Base-by-base conservation (phyloP, 805 yeast species). In the Candida khao-thaluensis region DNA sequence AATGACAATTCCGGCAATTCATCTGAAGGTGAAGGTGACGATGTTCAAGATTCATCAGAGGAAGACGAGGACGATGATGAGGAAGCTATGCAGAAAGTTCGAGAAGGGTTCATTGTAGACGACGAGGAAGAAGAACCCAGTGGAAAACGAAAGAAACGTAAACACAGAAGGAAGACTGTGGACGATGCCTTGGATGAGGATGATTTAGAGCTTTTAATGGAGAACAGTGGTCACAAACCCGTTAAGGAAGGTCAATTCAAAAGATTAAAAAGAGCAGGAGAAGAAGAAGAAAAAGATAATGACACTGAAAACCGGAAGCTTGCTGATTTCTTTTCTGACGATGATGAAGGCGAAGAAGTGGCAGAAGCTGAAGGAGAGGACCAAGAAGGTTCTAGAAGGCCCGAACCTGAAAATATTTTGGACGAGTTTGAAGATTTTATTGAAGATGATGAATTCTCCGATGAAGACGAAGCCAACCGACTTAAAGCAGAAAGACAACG, bases 341-440 rank as follows among this genome's bases (percentile, higher is more conserved):
- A 54, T 23, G 62, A 54, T 11, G 62, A 52, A 29, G 48, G 49
- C n/a, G 59, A 45, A n/a, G 60, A 49, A 41, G 67, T 53, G 7
- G 62, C 53, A 12, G 64, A 53, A 10, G 60, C 50, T 15, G 54
- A 43, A 5, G 47, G 37, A 14, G 64, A 54, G 22, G 61, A 57
- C 14, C 22, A 33, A 17, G 10, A 10, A 8, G 24, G 24, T 22
- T 7, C 7, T 22, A 7, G 24, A 10, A n/a, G n/a, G n/a, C n/a
- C n/a, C n/a, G n/a, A n/a, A n/a, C n/a, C n/a, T n/a, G 32, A 29
- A 9, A 68, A 68, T 54, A 67, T 60, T 30, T 62, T 79, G 48
- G 95, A 89, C 56, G 98, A 93, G 61, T 80, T 91, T 52, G 99
- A 89, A 59, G 99, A 90, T 57, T 93, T 93, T 65, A 93, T 93